phyloP scores from a whole-genome alignment of 140 eudicot genomes.

The Stevia rebaudiana region DNA sequence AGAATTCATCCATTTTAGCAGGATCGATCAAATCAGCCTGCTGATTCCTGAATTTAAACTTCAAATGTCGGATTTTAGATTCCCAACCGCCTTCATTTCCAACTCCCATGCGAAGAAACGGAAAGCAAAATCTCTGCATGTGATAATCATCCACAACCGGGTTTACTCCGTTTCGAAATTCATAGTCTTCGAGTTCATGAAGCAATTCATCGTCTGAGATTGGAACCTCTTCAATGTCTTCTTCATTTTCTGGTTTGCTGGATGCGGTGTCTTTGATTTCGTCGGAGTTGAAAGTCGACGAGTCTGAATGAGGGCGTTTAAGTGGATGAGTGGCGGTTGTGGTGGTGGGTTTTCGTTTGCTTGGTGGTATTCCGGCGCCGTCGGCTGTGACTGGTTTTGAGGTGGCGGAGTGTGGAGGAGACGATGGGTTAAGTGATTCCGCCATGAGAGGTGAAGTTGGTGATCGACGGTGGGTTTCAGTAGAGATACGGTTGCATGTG shows the following conservation, averaged over 20 bases:
- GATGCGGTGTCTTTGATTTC: neutral
- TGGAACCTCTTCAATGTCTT: neutral
- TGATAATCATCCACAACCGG: neutral
- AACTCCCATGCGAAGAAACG: neutral
- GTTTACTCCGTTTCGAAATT: neutral
- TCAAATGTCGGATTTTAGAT: neutral
- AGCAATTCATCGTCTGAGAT: neutral
- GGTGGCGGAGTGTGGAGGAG: neutral
- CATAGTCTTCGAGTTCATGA: neutral
- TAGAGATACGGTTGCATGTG: too few species aligned
- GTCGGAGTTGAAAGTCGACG: neutral
- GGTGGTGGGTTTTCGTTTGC: neutral
- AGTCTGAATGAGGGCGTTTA: neutral
- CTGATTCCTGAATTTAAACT: neutral
- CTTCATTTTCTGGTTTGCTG: neutral
- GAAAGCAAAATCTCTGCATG: neutral
- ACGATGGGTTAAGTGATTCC: neutral
- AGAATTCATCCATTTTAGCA: neutral
- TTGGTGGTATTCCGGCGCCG: neutral
- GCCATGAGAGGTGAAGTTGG: neutral
- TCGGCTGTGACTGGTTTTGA: neutral
- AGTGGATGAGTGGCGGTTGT: neutral
- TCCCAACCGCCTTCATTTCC: conserved; percentile 1
- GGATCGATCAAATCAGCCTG: too few species aligned
- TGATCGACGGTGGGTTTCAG: too few species aligned